Evolutionary conservation across 1,284 basidiomycete genomes (phyloP).

Genomic region (Cutaneotrichosporon cavernicola): DNA sequence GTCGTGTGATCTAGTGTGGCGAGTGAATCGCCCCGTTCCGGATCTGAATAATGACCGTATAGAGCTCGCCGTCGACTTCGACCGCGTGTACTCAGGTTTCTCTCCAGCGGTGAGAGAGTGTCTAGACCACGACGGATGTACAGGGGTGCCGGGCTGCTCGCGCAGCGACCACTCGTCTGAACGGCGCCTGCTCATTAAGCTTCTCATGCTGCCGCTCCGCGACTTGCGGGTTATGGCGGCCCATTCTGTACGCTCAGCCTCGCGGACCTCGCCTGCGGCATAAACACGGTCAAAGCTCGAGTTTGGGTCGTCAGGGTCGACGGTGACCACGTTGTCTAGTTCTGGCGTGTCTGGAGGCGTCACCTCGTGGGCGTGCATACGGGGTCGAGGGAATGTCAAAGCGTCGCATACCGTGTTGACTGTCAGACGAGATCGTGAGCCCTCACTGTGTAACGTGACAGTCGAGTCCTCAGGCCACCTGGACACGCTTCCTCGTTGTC

Average conservation of each 20-base stretch:
- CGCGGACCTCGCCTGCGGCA: constrained; percentile 14
- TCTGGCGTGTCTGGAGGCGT: constrained; percentile 42
- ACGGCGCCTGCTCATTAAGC: neutral
- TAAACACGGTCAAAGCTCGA: constrained; percentile 17
- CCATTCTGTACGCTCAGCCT: constrained; percentile 28
- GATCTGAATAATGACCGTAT: constrained; percentile 18
- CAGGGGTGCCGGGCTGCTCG: constrained; percentile 2
- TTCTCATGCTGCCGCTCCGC: constrained; percentile 6
- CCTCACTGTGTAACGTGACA: constrained; percentile 23
- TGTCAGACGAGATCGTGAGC: constrained; percentile 21
- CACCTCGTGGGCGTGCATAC: constrained; percentile 40
- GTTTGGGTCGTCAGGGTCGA: constrained; percentile 10
- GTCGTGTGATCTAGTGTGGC: constrained; percentile 10
- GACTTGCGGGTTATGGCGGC: constrained; percentile 11
- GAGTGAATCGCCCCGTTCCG: neutral
- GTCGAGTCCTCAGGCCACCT: constrained; percentile 29
- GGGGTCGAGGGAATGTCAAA: constrained; percentile 42
- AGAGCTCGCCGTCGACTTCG: constrained; percentile 18
- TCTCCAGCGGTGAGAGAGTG: constrained; percentile 7
- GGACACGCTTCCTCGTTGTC: constrained; percentile 9
- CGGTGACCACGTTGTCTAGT: constrained; percentile 9
- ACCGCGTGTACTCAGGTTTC: constrained; percentile 8
- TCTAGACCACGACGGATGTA: constrained; percentile 9
- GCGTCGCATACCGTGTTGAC: constrained; percentile 42
- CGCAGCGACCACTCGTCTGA: constrained; percentile 10